These are phyloP conservation scores for Tylopilus sp. DNA, from an alignment of 768 basidiomycete species.

Conservation along the genomic window DNA sequence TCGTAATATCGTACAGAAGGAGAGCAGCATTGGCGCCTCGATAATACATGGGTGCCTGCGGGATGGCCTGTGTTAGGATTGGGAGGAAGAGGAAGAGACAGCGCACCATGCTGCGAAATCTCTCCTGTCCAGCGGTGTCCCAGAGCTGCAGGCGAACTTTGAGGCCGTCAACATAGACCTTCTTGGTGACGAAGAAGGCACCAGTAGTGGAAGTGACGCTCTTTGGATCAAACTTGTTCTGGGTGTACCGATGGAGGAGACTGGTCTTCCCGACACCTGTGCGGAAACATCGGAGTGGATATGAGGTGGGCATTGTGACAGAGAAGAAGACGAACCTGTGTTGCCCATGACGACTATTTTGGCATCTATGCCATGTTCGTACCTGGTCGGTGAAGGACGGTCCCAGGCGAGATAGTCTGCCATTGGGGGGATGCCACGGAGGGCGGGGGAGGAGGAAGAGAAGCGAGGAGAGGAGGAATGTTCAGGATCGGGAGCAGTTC, in stretches of 20 bases:
- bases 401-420: slow-evolving; percentile 58
- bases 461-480: slow-evolving; percentile 21
- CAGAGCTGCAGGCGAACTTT: slow-evolving; percentile 86
- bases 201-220: slow-evolving; percentile 89
- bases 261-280: slow-evolving; percentile 91
- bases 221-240: slow-evolving; percentile 86
- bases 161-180: slow-evolving; percentile 78
- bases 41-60: slow-evolving; percentile 93
- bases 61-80: slow-evolving; percentile 7
- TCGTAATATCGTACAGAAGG: slow-evolving; percentile 93
- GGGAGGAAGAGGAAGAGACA: background rate
- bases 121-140: slow-evolving; percentile 94
- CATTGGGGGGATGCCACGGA: slow-evolving; percentile 50
- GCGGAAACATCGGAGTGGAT: slow-evolving; percentile 12
- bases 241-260: slow-evolving; percentile 85
- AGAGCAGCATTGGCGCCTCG: slow-evolving; percentile 93
- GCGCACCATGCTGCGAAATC: slow-evolving; percentile 85
- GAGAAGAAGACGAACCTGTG: slow-evolving; percentile 40
- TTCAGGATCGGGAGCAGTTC: slow-evolving; percentile 27
- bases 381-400: slow-evolving; percentile 64
- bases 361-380: slow-evolving; percentile 85
- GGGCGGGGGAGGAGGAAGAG: slow-evolving; percentile 40
- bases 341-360: slow-evolving; percentile 97
- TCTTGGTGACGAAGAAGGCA: slow-evolving; percentile 93
- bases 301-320: slow-evolving; percentile 15